These are phyloP conservation scores for Xerocomus brunneocitrinus DNA, from an alignment of 768 basidiomycete species.

Conservation along the genomic window DNA sequence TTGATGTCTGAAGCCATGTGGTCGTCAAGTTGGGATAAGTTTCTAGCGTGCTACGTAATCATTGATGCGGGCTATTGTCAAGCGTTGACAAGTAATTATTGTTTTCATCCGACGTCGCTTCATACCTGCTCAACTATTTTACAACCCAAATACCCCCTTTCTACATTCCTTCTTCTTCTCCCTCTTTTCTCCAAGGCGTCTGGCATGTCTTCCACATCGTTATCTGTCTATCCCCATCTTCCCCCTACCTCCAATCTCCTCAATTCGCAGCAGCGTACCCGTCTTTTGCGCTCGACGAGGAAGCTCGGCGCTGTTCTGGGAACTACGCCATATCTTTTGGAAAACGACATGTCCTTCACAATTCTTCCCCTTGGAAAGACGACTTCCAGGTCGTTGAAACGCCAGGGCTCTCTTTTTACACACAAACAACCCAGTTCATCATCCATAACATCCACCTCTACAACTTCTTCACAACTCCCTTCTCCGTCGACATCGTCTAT, in stretches of 20 bases:
- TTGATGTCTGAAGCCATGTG: background rate
- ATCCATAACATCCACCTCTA: slow-evolving; percentile 20
- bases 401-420: slow-evolving; percentile 31
- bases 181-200: slow-evolving; percentile 5
- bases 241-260: slow-evolving; percentile 36
- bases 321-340: slow-evolving; percentile 34
- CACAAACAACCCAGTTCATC: slow-evolving; percentile 18
- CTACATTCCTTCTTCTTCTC: background rate
- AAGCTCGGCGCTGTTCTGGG: slow-evolving; percentile 35
- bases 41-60: slow-evolving; percentile 5
- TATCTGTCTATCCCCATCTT: slow-evolving; percentile 17
- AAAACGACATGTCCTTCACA: slow-evolving; percentile 18
- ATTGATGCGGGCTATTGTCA: background rate
- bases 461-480: slow-evolving; percentile 7
- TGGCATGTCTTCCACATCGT: slow-evolving; percentile 22
- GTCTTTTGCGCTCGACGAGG: slow-evolving; percentile 36
- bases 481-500: slow-evolving; percentile 20
- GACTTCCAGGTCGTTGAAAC: slow-evolving; percentile 21
- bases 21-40: background rate
- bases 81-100: background rate
- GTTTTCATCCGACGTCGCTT: background rate
- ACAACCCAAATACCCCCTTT: background rate
- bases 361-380: slow-evolving; percentile 20
- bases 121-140: slow-evolving; percentile 4
- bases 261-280: slow-evolving; percentile 28